Conservation (phyloP, 2,329 filamentous ascomycete genomes). For the Atkinsonella hypoxylon region DNA sequence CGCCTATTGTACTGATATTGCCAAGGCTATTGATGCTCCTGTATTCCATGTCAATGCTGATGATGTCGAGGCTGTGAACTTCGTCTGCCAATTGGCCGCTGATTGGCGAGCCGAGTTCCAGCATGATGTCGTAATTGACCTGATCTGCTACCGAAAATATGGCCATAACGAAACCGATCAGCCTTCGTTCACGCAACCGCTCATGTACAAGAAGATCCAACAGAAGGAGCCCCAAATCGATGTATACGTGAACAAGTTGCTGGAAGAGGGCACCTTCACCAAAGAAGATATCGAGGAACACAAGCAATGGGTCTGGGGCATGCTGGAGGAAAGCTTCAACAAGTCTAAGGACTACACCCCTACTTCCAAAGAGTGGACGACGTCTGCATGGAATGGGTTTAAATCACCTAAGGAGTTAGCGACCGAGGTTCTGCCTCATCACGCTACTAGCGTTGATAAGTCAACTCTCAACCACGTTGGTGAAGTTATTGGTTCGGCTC, state of each 20-base stretch:
- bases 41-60: conserved; percentile 99
- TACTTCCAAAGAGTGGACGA: conserved; percentile 95
- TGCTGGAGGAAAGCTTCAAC: conserved; percentile 95
- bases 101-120: conserved; percentile 99
- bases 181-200: conserved; percentile 96
- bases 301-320: conserved; percentile 99
- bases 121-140: conserved; percentile 93
- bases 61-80: conserved; percentile 96
- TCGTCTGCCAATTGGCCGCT: conserved; percentile 89
- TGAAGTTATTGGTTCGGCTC: conserved; percentile 62
- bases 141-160: conserved; percentile 98
- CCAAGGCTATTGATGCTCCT: conserved; percentile 95
- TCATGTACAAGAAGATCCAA: conserved; percentile 98
- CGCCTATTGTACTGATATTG: conserved; percentile 97
- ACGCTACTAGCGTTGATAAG: conserved; percentile 67
- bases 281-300: conserved; percentile 98
- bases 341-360: conserved; percentile 97
- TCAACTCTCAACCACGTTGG: conserved; percentile 72
- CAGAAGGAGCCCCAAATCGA: conserved; percentile 76
- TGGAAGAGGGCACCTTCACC: conserved; percentile 87
- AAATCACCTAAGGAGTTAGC: conserved; percentile 97
- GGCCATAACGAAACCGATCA: conserved; percentile 99
- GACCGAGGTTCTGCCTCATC: conserved; percentile 84
- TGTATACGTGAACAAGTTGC: conserved; percentile 82
- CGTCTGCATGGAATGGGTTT: conserved; percentile 98